Evolutionary conservation across 2,329 filamentous ascomycete species (phyloP).

Genomic region (Ploettnerulaceae sp.): DNA sequence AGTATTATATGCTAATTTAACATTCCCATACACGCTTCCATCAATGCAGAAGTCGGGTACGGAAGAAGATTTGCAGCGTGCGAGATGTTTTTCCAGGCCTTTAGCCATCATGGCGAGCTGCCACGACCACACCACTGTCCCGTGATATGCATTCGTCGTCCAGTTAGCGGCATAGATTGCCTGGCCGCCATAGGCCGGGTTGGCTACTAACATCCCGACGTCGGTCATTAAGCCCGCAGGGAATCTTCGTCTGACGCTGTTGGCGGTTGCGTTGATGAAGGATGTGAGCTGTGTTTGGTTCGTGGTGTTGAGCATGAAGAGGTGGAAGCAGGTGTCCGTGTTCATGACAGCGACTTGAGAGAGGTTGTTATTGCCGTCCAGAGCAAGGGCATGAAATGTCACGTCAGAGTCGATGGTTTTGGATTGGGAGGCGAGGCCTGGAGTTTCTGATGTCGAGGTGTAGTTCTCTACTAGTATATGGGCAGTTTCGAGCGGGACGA

Average conservation of each 20-base stretch:
- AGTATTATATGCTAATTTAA: constrained; percentile 50
- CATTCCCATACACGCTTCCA: constrained; percentile 38
- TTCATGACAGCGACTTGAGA: constrained; percentile 54
- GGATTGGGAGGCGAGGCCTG: constrained; percentile 40
- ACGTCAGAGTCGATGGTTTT: constrained; percentile 41
- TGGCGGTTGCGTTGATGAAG: constrained; percentile 53
- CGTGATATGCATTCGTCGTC: constrained; percentile 55
- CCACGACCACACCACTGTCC: constrained; percentile 62
- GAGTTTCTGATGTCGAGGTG: constrained; percentile 39
- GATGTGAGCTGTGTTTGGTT: constrained; percentile 50
- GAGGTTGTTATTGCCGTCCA: constrained; percentile 48
- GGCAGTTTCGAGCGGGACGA: constrained; percentile 42
- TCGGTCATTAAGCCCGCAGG: constrained; percentile 53
- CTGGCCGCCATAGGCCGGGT: constrained; percentile 51
- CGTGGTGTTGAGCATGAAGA: constrained; percentile 57
- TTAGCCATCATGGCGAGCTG: constrained; percentile 60
- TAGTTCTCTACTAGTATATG: constrained; percentile 45
- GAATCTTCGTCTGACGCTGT: constrained; percentile 52
- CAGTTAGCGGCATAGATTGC: constrained; percentile 46
- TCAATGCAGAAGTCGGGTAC: constrained; percentile 48
- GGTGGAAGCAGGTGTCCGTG: constrained; percentile 59
- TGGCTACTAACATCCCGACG: constrained; percentile 54
- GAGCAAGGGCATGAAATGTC: constrained; percentile 50
- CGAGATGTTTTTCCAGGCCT: constrained; percentile 53
- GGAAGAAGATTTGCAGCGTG: constrained; percentile 39